Conservation (phyloP, 2,329 filamentous ascomycete species). For the Penicillium sp. region DNA sequence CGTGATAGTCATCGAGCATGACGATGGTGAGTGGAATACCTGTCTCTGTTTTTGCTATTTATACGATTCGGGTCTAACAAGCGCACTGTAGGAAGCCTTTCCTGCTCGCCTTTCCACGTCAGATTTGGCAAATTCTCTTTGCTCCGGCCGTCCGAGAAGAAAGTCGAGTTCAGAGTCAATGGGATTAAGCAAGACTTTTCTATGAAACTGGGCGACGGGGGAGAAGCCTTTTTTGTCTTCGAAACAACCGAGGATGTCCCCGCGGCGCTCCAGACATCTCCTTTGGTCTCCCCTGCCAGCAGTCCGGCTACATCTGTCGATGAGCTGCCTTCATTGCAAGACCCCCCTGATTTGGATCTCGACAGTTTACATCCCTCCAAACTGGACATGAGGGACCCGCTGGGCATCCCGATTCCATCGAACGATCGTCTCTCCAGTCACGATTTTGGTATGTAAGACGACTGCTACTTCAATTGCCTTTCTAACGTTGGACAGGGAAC, state of each 20-base stretch:
- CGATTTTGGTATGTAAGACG: conserved; percentile 13
- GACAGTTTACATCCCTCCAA: conserved; percentile 22
- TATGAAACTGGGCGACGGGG: conserved; percentile 97
- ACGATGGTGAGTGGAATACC: conserved; percentile 65
- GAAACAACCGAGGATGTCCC: conserved; percentile 90
- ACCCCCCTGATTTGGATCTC: conserved; percentile 51
- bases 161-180: conserved; percentile 97
- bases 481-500: conserved; percentile 25
- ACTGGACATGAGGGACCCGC: conserved; percentile 22
- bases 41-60: neutral
- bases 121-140: conserved; percentile 98
- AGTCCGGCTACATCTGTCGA: conserved; percentile 58
- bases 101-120: conserved; percentile 96
- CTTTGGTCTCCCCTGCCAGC: conserved; percentile 80
- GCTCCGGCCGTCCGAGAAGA: conserved; percentile 92
- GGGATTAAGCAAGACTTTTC: conserved; percentile 85
- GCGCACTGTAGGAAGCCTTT: conserved; percentile 54
- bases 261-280: conserved; percentile 90
- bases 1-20: conserved; percentile 95
- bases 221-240: conserved; percentile 98
- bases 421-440: conserved; percentile 12
- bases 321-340: conserved; percentile 37
- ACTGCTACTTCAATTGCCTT: neutral
- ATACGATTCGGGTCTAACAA: conserved; percentile 1
- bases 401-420: conserved; percentile 26